Percentiles rank a stretch among this genome's conserved stretches.
These are phyloP conservation scores for Chionographis japonica DNA, from an alignment of 106 monocot species.

Conservation along the genomic window DNA sequence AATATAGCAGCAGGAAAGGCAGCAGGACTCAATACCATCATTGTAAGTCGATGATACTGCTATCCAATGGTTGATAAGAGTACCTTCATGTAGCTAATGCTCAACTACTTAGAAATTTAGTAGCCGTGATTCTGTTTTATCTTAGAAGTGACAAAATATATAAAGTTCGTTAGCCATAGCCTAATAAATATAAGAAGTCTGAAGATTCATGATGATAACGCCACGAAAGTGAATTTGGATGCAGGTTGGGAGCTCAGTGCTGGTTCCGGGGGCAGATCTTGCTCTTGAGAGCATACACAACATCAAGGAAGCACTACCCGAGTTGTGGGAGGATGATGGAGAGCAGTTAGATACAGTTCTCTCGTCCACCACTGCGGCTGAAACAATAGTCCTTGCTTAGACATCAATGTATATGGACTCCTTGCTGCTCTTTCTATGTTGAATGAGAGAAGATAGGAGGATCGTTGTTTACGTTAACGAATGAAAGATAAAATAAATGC, in stretches of 20 bases:
- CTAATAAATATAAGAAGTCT: too few relatives aligned
- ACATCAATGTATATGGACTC: not conserved
- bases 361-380: slow-evolving; percentile 27
- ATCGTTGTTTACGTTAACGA: too few relatives aligned
- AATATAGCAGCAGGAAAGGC: slow-evolving; percentile 75
- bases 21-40: slow-evolving; percentile 62
- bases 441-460: too few relatives aligned
- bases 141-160: too few relatives aligned
- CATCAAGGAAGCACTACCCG: slow-evolving; percentile 83
- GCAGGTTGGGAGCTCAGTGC: slow-evolving; percentile 69
- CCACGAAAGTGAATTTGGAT: not conserved
- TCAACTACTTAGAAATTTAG: too few relatives aligned
- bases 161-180: too few relatives aligned
- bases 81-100: not conserved
- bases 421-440: not conserved
- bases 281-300: slow-evolving; percentile 80
- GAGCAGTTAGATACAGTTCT: slow-evolving; percentile 38
- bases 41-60: slow-evolving; percentile 30
- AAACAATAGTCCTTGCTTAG: slow-evolving; percentile 49
- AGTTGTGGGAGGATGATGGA: slow-evolving; percentile 55
- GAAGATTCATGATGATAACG: too few relatives aligned
- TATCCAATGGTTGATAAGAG: not conserved
- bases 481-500: too few relatives aligned
- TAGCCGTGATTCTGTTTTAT: too few relatives aligned
- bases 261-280: slow-evolving; percentile 60